These are phyloP conservation scores for Amanita muscaria DNA, from an alignment of 768 basidiomycete species.

Conservation along the genomic window DNA sequence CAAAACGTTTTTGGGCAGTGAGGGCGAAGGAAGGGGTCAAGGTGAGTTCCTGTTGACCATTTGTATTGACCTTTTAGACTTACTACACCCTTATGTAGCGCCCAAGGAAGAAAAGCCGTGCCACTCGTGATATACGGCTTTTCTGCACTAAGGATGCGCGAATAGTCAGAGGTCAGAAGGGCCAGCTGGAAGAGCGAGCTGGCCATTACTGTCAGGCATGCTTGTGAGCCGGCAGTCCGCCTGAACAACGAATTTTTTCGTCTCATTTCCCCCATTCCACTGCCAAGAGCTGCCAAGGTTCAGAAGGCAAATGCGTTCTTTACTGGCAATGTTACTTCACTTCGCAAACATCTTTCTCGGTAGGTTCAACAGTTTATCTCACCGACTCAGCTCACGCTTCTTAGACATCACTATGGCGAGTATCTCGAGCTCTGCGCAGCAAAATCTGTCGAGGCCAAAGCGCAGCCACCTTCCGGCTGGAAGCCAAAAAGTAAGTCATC, in stretches of 20 bases:
- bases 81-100: too few species aligned
- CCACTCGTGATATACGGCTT: slow-evolving; percentile 11
- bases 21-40: neutral
- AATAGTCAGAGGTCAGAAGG: too few species aligned
- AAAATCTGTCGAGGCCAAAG: slow-evolving; percentile 8
- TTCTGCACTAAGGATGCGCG: slow-evolving; percentile 8
- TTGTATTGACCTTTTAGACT: neutral
- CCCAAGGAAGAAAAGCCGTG: slow-evolving; percentile 6
- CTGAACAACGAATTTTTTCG: too few species aligned
- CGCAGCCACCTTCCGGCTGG: slow-evolving; percentile 6
- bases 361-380: too few species aligned
- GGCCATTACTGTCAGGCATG: slow-evolving; percentile 10
- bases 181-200: neutral
- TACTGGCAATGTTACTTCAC: slow-evolving; percentile 11
- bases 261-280: neutral
- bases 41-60: neutral
- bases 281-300: neutral
- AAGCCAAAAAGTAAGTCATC: neutral
- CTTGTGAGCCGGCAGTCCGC: slow-evolving; percentile 4
- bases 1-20: too few species aligned
- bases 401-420: slow-evolving; percentile 8
- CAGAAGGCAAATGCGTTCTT: too few species aligned
- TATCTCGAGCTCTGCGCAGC: slow-evolving; percentile 5
- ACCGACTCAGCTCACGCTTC: too few species aligned
- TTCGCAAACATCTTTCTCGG: too few species aligned